Evolutionary conservation across 768 basidiomycete genomes (phyloP).

Genomic region (Naematelia encephala): DNA sequence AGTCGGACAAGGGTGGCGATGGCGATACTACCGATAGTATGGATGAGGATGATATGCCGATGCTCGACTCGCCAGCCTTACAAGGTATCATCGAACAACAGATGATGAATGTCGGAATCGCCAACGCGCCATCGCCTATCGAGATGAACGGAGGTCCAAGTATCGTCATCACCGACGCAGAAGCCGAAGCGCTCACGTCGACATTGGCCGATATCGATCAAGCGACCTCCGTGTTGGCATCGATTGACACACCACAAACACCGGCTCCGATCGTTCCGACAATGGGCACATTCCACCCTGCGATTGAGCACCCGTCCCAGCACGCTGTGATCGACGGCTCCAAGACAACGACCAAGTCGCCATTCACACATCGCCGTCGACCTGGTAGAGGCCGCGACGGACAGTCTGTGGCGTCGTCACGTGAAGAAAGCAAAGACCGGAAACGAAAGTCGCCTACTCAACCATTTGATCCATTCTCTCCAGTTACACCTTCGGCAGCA

Average conservation of each 20-base stretch:
- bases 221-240: conserved; percentile 11
- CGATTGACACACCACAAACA: conserved; percentile 11
- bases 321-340: conserved; percentile 44
- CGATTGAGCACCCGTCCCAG: conserved; percentile 33
- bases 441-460: conserved; percentile 20
- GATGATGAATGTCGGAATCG: conserved; percentile 6
- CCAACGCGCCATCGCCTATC: conserved; percentile 5
- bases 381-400: conserved; percentile 19
- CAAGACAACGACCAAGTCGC: conserved; percentile 34
- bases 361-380: conserved; percentile 41
- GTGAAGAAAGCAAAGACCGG: conserved; percentile 7
- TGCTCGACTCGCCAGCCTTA: conserved; percentile 38
- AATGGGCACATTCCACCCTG: conserved; percentile 46
- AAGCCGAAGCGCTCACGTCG: conserved; percentile 14
- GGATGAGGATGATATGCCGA: conserved; percentile 48
- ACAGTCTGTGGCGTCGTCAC: neutral
- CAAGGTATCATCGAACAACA: conserved; percentile 33
- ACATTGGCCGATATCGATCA: conserved; percentile 6
- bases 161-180: conserved; percentile 36
- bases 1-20: conserved; percentile 34
- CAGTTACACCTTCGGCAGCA: neutral
- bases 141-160: conserved; percentile 6
- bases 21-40: conserved; percentile 47
- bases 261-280: conserved; percentile 20
- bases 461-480: conserved; percentile 27